Percentiles rank a stretch among this genome's conserved stretches.
phyloP scores from a whole-genome alignment of 495 filamentous ascomycete species.

The Hypoxylon lenormandii region DNA sequence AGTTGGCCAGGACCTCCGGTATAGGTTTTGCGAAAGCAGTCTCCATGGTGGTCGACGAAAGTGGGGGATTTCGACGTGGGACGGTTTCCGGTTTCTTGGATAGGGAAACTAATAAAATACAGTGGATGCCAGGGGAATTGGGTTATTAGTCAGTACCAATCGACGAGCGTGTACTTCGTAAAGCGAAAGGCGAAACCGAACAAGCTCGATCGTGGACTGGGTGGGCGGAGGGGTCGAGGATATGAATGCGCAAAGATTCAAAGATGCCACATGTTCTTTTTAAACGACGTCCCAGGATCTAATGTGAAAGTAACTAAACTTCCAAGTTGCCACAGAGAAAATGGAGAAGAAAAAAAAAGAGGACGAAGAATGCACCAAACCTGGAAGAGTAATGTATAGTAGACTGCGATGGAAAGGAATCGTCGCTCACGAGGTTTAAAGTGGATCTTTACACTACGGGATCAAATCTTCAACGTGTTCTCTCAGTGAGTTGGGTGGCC shows the following conservation, averaged over 20 bases:
- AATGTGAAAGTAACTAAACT: conserved; percentile 4
- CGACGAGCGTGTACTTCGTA: conserved; percentile 29
- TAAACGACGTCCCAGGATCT: not conserved
- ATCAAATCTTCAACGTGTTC: conserved; percentile 51
- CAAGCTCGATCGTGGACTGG: conserved; percentile 18
- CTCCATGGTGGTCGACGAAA: conserved; percentile 70
- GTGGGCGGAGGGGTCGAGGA: conserved; percentile 24
- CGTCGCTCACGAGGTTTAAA: conserved; percentile 32
- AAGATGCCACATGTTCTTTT: conserved; percentile 55
- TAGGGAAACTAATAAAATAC: conserved; percentile 18
- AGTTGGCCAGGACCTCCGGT: conserved; percentile 76
- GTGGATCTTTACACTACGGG: conserved; percentile 34
- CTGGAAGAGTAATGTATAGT: conserved; percentile 2
- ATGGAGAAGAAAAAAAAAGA: conserved; percentile 1
- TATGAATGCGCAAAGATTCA: conserved; percentile 32
- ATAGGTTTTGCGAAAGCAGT: conserved; percentile 77
- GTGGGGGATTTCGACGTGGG: not conserved
- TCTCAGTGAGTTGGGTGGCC: conserved; percentile 29
- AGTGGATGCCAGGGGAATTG: conserved; percentile 8
- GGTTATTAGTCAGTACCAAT: conserved; percentile 28
- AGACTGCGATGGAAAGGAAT: conserved; percentile 40
- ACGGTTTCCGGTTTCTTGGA: conserved; percentile 13
- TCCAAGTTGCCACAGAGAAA: conserved; percentile 32
- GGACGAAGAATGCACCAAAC: conserved; percentile 28
- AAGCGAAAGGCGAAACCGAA: conserved; percentile 11